Base-by-base conservation (phyloP, 225 moss, liverwort and hornwort genomes). In the Straminergon stramineum region DNA sequence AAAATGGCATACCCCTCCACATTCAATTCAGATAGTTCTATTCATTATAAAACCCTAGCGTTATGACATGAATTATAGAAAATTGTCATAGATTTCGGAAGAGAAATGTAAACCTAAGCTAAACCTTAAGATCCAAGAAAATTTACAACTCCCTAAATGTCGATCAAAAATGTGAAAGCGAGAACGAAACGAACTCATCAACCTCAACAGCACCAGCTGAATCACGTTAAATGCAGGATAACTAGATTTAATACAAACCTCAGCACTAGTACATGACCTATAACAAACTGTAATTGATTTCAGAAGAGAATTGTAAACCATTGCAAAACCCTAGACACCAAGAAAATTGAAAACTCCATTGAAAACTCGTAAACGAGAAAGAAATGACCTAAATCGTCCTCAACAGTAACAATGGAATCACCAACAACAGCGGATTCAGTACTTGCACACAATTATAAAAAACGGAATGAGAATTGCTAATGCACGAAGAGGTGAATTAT, bases 101-200 rank as follows among this genome's bases (percentile, higher is more conserved):
- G 34, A 90, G 35, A 87, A 83, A 51, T 27, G 43, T 58, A 53
- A 55, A 57, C 80, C 32, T 58, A 56, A 4, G 32, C 7, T 67
- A 88, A 87, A 88, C 77, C 92, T 85, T 90, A 81, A 66, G 69
- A 88, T 88, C 70, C n/a, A 61, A 76, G 55, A 76, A 85, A 78
- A 16, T 30, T 32, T 30, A 58, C 35, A 67, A 55, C 61, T 82
- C 76, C 58, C 84, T 39, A 19, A 28, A 55, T 37, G 43, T 56
- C 24, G 79, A 70, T 79, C 43, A 7, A 34, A 85, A 80, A 74
- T 23, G 23, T 43, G 24, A 27, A 79, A 88, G 81, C 66, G 37
- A 85, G 13, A 60, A 82, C 65, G 22, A 86, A 48, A 57, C 32
- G 13, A 58, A 67, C 69, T 84, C 87, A 60, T 39, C 75, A 90